A percentile compares a stretch with the other conserved stretches of the same genome.
Conservation (phyloP, 306 rosid species). For the Quercus gilva region DNA sequence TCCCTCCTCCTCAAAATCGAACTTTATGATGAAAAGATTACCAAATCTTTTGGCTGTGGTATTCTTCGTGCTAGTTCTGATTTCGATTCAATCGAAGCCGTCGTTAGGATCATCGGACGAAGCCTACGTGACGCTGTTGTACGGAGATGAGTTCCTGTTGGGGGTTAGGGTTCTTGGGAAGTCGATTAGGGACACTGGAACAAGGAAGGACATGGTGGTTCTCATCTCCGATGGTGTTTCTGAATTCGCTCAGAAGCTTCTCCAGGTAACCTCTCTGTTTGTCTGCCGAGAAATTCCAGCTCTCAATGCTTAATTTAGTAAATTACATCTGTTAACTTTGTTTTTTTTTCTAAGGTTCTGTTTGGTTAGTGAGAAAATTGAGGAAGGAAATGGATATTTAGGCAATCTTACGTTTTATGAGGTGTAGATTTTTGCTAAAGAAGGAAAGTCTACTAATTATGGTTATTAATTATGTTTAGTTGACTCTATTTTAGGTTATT, state of each 20-base stretch:
- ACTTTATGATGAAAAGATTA: constrained; percentile 32
- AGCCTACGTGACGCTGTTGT: constrained; percentile 89
- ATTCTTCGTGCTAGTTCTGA: constrained; percentile 14
- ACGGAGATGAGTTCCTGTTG: constrained; percentile 93
- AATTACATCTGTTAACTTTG: background rate
- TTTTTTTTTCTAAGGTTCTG: background rate
- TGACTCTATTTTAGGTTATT: background rate
- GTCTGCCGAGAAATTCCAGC: background rate
- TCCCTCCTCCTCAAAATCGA: too few relatives aligned
- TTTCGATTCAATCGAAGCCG: constrained; percentile 32
- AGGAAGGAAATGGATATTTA: background rate
- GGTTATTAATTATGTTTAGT: background rate
- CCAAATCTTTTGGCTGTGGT: constrained; percentile 13
- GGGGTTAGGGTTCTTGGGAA: constrained; percentile 96
- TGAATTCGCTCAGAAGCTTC: constrained; percentile 69
- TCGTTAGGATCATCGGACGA: constrained; percentile 48
- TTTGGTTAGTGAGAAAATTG: background rate
- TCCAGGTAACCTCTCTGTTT: constrained; percentile 44
- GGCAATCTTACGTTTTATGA: background rate
- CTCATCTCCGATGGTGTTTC: constrained; percentile 97
- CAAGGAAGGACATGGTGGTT: constrained; percentile 85
- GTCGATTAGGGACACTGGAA: constrained; percentile 81
- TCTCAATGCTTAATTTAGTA: background rate
- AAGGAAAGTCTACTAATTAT: background rate
- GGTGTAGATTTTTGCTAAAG: background rate